Percentiles rank a stretch among this genome's conserved stretches.
phyloP scores from a whole-genome alignment of 257 asterid genomes.

The Solanum pinnatisectum region DNA sequence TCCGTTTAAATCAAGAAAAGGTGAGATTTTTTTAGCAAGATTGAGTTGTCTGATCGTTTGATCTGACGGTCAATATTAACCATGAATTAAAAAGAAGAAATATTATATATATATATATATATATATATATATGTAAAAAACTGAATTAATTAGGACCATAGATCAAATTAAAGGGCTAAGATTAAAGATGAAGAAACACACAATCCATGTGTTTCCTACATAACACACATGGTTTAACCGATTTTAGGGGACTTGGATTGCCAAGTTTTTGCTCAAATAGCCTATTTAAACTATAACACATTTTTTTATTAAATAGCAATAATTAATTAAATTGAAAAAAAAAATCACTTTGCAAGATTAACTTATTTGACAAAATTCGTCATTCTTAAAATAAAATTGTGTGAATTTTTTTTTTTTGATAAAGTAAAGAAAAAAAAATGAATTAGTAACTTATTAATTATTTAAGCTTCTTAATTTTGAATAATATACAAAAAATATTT shows the following conservation, averaged over 20 bases:
- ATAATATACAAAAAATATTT: neutral
- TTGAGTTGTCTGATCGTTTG: no score
- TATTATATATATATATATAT: no score
- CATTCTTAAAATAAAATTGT: neutral
- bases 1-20: no score
- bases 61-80: no score
- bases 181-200: neutral
- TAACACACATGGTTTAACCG: neutral
- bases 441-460: neutral
- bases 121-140: no score
- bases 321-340: neutral
- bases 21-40: no score
- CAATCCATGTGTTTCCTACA: neutral
- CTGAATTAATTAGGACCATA: neutral
- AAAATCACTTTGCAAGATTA: no score
- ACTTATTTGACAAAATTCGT: neutral
- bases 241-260: neutral
- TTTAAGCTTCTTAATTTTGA: neutral
- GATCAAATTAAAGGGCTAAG: neutral
- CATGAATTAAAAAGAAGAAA: no score
- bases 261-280: neutral
- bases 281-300: neutral
- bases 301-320: no score
- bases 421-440: neutral
- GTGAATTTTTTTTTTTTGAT: no score